Base-by-base conservation (phyloP, 2,329 filamentous ascomycete genomes). In the Neoscytalidium dimidiatum region DNA sequence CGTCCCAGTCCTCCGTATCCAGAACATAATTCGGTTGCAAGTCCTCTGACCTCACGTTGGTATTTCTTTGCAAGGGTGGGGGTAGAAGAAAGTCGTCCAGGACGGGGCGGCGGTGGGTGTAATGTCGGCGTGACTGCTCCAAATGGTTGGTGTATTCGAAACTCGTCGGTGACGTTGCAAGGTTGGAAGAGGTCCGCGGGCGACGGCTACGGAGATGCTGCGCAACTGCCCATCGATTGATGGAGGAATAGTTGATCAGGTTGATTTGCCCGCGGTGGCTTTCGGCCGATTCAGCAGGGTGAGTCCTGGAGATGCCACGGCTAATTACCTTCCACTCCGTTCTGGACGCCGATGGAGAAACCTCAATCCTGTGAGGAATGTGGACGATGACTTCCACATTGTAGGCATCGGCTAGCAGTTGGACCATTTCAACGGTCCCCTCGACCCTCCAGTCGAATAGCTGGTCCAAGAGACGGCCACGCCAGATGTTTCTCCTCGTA, bases 371-470 rank as follows among this genome's bases (percentile, higher is more conserved):
- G 49, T 56, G 33, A 13, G 51, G 51, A 41, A 56, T 56, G 13
- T 56, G 51, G 21, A 56, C 51, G 13, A 56, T 11, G 3, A 56
- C 38, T n/a, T 56, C 31, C 4, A 56, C 31, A 19, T 35, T 11
- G 31, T 41, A 56, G 13, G 33, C 51, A 29, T 56, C 51, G 4
- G 51, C 51, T 11, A 56, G 31, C 11, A 56, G 17, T 29, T 56
- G 51, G 8, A 56, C 51, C 51, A 56, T 38, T 41, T 56, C 33
- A 11, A 56, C 26, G 6, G 31, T 56, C 4, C 51, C 51, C 33
- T 56, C 51, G 2, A 56, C 51, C n/a, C 51, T 56, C 51, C 51
- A 56, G 9, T 56, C 51, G 21, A 56, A 56, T 19, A 56, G 51
- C 33, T 56, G 51, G 14, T 56, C 51, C 2, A 56, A 13, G 23